A percentile compares a stretch with the other conserved stretches of the same genome.
These are phyloP conservation scores for Gnaphalium uliginosum DNA, from an alignment of 129 eudicot species.

Conservation along the genomic window DNA sequence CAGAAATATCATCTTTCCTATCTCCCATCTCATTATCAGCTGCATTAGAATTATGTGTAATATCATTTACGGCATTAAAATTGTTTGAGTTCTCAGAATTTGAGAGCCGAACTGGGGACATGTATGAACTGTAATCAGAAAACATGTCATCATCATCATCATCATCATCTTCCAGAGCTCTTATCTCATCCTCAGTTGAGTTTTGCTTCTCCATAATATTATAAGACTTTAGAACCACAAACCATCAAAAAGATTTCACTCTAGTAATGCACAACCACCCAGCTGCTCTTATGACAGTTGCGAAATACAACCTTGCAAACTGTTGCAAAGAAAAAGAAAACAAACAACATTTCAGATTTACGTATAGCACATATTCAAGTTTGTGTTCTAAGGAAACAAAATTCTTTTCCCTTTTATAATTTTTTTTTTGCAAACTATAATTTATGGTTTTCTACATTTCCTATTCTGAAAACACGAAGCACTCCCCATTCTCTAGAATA, in stretches of 20 bases:
- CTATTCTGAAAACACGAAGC: no score
- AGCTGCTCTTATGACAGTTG: slow-evolving; percentile 19
- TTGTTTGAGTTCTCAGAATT: neutral
- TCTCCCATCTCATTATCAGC: slow-evolving; percentile 19
- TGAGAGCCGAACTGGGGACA: neutral
- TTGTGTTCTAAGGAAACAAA: no score
- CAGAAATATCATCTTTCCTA: slow-evolving; percentile 19
- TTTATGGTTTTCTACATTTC: no score
- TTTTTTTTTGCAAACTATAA: no score
- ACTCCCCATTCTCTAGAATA: no score
- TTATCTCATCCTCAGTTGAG: neutral
- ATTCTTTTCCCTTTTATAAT: no score
- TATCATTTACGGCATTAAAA: neutral
- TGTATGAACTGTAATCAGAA: no score
- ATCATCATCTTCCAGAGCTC: no score
- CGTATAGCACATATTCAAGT: no score
- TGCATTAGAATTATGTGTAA: neutral
- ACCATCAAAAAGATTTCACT: slow-evolving; percentile 27
- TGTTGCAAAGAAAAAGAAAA: slow-evolving; percentile 16
- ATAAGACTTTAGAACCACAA: slow-evolving; percentile 13
- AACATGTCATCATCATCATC: no score
- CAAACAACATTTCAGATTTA: neutral
- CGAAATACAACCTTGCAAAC: slow-evolving; percentile 20
- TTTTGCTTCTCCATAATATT: slow-evolving; percentile 27
- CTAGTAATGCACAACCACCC: slow-evolving; percentile 19